Conservation (phyloP, 2,329 filamentous ascomycete species). For the Cytospora chrysosperma region DNA sequence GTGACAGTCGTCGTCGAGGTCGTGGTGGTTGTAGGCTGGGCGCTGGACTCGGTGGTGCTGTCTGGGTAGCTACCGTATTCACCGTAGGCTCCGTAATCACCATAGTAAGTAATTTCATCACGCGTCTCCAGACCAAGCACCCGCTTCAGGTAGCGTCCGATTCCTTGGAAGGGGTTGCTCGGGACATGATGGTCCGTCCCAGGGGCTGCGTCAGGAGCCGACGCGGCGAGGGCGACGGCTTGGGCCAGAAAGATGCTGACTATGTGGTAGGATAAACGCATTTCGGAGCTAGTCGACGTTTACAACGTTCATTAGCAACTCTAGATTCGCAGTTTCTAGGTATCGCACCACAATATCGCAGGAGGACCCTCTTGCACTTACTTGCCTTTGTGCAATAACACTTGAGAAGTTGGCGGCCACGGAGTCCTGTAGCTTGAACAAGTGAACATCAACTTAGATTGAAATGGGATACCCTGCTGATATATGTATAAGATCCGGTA, state of each 20-base stretch:
- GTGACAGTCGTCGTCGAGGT: background rate
- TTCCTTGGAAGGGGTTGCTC: background rate
- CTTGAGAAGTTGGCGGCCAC: background rate
- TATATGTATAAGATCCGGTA: background rate
- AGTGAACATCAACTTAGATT: background rate
- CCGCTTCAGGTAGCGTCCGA: background rate
- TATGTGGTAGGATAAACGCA: background rate
- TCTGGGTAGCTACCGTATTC: slow-evolving; percentile 6
- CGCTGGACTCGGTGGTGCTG: background rate
- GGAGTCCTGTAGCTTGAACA: background rate
- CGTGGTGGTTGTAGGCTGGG: background rate
- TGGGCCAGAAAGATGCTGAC: background rate
- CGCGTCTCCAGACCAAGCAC: background rate
- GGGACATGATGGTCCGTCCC: background rate
- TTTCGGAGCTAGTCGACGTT: background rate
- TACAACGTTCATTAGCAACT: background rate
- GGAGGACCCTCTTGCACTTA: background rate
- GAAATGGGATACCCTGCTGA: background rate
- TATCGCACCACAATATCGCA: background rate
- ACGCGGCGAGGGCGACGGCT: background rate
- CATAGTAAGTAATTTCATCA: background rate
- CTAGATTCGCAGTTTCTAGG: background rate
- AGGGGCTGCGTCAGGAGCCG: background rate
- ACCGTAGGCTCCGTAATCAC: slow-evolving; percentile 6
- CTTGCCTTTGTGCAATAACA: background rate